A percentile compares a stretch with the other conserved stretches of the same genome.
These are phyloP conservation scores for Rhizopus arrhizus DNA, from an alignment of 371 early-diverging fungal genomes.

Conservation along the genomic window DNA sequence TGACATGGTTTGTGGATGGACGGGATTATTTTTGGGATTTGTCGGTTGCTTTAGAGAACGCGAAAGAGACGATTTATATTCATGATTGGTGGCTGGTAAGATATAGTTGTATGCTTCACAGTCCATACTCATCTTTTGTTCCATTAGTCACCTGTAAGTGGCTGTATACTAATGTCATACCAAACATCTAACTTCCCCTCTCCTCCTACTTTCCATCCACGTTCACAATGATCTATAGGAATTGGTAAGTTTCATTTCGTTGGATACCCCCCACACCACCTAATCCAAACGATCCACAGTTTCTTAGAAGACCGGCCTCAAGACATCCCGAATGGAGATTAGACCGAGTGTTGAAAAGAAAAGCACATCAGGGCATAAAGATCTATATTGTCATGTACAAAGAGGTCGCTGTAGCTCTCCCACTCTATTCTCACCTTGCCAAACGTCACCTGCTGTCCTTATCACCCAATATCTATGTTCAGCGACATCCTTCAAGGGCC, in stretches of 20 bases:
- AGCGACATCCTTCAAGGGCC: conserved; percentile 71
- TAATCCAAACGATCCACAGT: conserved; percentile 38
- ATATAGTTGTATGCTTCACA: neutral
- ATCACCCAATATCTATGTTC: conserved; percentile 67
- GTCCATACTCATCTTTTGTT: too few species aligned
- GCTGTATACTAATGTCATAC: neutral
- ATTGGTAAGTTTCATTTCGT: neutral
- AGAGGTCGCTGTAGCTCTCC: conserved; percentile 79
- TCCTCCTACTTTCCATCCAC: too few species aligned
- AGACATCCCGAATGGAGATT: conserved; percentile 72
- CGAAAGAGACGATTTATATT: conserved; percentile 80
- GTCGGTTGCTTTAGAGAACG: conserved; percentile 77
- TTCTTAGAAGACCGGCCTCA: conserved; percentile 73
- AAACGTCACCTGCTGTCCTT: conserved; percentile 64
- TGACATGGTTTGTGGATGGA: conserved; percentile 80
- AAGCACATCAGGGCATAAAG: conserved; percentile 85
- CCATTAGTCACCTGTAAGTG: conserved; percentile 4
- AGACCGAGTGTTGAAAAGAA: conserved; percentile 77
- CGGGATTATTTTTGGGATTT: conserved; percentile 79
- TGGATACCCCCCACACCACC: neutral
- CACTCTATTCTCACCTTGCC: conserved; percentile 77
- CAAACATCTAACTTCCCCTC: neutral
- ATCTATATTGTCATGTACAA: conserved; percentile 89
- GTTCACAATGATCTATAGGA: neutral
- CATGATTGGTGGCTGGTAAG: conserved; percentile 91